phyloP scores from a whole-genome alignment of 441 rosid genomes.

The Erodium moschatum region DNA sequence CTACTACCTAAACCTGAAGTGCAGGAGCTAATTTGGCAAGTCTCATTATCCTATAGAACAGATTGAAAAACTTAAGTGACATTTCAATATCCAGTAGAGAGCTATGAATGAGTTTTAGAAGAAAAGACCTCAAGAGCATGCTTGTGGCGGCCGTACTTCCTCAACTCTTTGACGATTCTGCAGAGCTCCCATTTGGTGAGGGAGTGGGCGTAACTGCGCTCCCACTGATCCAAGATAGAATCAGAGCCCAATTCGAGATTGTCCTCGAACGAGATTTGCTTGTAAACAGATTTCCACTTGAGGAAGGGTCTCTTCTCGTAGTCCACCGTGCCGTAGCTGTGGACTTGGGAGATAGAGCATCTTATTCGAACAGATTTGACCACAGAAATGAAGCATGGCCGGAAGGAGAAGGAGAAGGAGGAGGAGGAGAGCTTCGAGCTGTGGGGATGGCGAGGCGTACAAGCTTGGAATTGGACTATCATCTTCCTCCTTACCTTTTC shows the following conservation, averaged over 20 bases:
- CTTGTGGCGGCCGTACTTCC: constrained; percentile 65
- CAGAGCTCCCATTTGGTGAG: constrained; percentile 89
- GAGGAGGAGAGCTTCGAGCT: neutral
- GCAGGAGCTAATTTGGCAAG: neutral
- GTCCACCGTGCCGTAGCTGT: constrained; percentile 69
- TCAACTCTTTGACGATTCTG: constrained; percentile 78
- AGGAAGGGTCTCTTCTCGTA: constrained; percentile 66
- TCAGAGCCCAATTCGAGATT: constrained; percentile 65
- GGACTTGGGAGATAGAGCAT: constrained; percentile 61
- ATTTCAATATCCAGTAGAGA: neutral
- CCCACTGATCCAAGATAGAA: constrained; percentile 58
- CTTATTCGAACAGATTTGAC: constrained; percentile 20
- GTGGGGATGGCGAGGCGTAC: neutral
- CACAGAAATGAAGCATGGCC: neutral
- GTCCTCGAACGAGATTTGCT: constrained; percentile 44
- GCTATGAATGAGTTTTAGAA: neutral
- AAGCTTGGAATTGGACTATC: neutral
- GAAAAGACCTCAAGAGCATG: constrained; percentile 71
- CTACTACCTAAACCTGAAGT: neutral
- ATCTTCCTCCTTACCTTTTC: neutral
- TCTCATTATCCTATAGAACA: neutral
- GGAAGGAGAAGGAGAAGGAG: neutral
- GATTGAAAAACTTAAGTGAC: too few relatives aligned
- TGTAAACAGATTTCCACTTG: constrained; percentile 71
- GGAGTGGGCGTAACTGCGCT: constrained; percentile 47